Evolutionary conservation across 139 green algal genomes (phyloP).

Genomic region (Coelastrella sp.): DNA sequence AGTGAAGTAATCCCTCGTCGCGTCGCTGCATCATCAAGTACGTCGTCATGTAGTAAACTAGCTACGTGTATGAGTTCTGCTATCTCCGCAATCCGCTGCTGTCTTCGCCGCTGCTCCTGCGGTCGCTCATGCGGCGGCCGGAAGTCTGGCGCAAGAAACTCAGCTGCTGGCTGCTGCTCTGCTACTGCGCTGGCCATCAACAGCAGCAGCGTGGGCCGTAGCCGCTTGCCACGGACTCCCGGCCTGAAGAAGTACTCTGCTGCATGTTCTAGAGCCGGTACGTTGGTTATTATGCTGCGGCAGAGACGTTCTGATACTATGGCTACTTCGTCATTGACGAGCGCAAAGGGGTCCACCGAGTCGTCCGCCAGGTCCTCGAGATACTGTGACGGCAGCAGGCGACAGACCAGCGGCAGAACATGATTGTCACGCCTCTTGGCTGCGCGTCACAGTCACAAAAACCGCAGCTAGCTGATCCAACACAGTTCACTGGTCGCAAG

Average conservation of each 20-base stretch:
- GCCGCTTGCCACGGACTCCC: conserved; percentile 93
- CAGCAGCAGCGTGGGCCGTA: conserved; percentile 91
- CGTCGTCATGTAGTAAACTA: conserved; percentile 96
- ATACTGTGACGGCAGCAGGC: background rate
- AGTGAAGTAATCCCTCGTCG: conserved; percentile 87
- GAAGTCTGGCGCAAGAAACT: conserved; percentile 65
- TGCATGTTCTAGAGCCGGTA: conserved; percentile 87
- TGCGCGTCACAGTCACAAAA: too few species aligned
- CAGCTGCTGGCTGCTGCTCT: conserved; percentile 15
- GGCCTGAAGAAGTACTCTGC: conserved; percentile 93
- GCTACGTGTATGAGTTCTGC: conserved; percentile 98
- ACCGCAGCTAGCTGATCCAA: background rate
- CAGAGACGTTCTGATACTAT: conserved; percentile 87
- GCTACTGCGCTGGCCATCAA: conserved; percentile 88
- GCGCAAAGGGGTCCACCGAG: conserved; percentile 77
- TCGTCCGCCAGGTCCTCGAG: conserved; percentile 29
- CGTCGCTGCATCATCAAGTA: conserved; percentile 93
- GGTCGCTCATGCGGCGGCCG: conserved; percentile 69
- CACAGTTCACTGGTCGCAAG: too few species aligned
- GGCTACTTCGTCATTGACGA: conserved; percentile 83
- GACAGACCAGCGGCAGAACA: too few species aligned
- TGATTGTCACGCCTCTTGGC: too few species aligned
- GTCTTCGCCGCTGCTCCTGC: conserved; percentile 76
- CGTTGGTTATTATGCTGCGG: conserved; percentile 79
- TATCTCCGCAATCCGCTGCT: conserved; percentile 98